Base-by-base conservation (phyloP, 1,284 basidiomycete genomes). In the Fomitiporia mediterranea region DNA sequence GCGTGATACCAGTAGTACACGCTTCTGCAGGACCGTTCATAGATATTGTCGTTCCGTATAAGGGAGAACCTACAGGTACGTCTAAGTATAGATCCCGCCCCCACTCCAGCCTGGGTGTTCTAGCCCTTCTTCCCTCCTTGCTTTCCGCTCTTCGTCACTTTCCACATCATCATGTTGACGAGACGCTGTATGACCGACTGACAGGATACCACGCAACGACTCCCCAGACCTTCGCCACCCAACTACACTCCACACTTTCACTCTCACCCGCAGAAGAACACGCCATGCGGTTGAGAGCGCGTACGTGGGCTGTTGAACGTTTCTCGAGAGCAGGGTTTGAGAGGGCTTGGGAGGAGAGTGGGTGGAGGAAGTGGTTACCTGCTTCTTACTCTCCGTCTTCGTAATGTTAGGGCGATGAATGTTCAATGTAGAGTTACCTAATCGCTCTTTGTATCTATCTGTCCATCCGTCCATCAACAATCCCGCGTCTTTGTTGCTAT, bases 1-100 rank as follows among this genome's bases (percentile, higher is more conserved):
- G 96, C 0, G 80, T 96, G 1, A 90, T 99, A 17, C 93, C 96
- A 0, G 81, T 99, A 2, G 86, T 89, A 0, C 95, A 99, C 67
- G 91, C 90, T 0, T 97, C 94, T 0, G 96, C 91, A 0, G 96
- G 97, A 0, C 97, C 96, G 0, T 69, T 95, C 30, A 78, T 86
- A 52, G 96, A 99, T 68, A 98, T 99, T 57, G 85, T 97, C 32
- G 83, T 94, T 0, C 89, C 91, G 0, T 82, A 82, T 65, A 72
- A 88, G 19, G 83, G 82, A 9, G 68, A 84, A 64, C 74, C 73
- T 6, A 94, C 92, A 51, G 90, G 88, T 84, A 61, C 54, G 72
- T 65, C n/a, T n/a, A n/a, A n/a, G n/a, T n/a, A n/a, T n/a, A n/a
- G n/a, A n/a, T n/a, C n/a, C n/a, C n/a, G n/a, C n/a, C n/a, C n/a